Evolutionary conservation across 1,284 basidiomycete genomes (phyloP), one percentile per base, ranked within the genome.

Genomic region (Cryptococcus amylolentus): DNA sequence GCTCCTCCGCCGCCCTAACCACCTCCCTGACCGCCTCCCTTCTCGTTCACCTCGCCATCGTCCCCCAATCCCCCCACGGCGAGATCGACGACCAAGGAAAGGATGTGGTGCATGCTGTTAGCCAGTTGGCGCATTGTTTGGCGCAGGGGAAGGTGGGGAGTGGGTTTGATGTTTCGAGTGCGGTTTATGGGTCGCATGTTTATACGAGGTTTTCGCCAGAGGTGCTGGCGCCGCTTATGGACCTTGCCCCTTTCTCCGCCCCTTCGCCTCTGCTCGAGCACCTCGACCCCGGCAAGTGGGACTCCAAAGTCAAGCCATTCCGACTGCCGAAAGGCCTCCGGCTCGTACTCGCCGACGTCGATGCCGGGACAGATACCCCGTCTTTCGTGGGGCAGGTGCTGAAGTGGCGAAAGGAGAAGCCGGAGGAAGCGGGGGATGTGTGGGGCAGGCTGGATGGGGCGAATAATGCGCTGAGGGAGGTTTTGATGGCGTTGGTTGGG

Each of bases 101-200:
- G 7, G 66, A 68, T 23, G 80, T 91, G 16, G 86, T 91, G 0
- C 96, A 99, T 78, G 94, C 96, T 68, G 82, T 91, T n/a, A 86
- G 95, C 1, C 96, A 99, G 75, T 94, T 89, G 66, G 86, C 92
- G 4, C 96, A 99, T 75, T 98, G 94, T 68, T 82, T 93, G 28
- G 96, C 96, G 0, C 96, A 99, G 77, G 96, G 96, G 45, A 99
- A 99, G 77, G 87, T 99, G 14, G 96, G 96, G 39, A 91, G 88
- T 64, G 96, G 96, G 1, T 99, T 99, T 77, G 96, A 99, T 72
- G 90, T 99, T 48, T 87, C 91, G 23, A 85, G 91, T 0, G 94
- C 95, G 0, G 88, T 93, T 4, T 98, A 89, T 78, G 96, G 96
- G 8, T 94, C 91, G 69, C 95, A 98, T 66, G 71, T 93, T 4